Evolutionary conservation across 805 yeast species (phyloP), one percentile per base, ranked within the genome.

Genomic region (Yarrowia yakushimensis): DNA sequence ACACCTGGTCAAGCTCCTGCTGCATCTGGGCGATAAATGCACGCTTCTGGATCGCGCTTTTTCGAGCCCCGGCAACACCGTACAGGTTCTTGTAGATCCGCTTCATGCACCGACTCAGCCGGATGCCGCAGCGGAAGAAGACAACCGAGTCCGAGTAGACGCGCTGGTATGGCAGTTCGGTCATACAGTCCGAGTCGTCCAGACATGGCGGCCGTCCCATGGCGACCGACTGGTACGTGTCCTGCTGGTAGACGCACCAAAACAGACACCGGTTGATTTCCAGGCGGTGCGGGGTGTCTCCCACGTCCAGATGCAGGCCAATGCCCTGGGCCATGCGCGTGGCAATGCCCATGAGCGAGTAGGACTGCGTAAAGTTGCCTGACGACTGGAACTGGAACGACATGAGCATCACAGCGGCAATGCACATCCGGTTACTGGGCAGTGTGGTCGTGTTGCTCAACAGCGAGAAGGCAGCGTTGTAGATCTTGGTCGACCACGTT

Each of bases 1-100:
- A 48, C 55, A 48, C 55, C 55, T 48, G 55, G n/a, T 48, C 55
- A 1, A 48, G 55, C 30, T 48, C 55, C 28, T 48, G 55, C 28
- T 48, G 55, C 55, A 48, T 48, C 55, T 48, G 55, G 3, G 55
- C 55, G n/a, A 48, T 48, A 9, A 48, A 48, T 0, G 55, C 22
- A 2, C 39, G 37, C 20, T 48, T 48, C n/a, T 48, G 55, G n/a
- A 33, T 31, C 20, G 55, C 55, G 28, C 55, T 48, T 33, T 48
- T 48, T n/a, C 55, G 28, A 9, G 55, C 28, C 2, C 55, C 55
- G 2, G 37, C 39, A 3, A 48, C 55, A 2, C 55, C 55, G 6
- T 48, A 48, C 10, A 48, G 55, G 6, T 48, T 48, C 20, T 48
- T 48, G 55, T 48, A 48, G 8, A 48, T 48, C 28, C 31, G 31